Percentiles rank a stretch among this genome's conserved stretches.
Evolutionary conservation across 768 basidiomycete species (phyloP).

Genomic region (Tulasnella sp.): DNA sequence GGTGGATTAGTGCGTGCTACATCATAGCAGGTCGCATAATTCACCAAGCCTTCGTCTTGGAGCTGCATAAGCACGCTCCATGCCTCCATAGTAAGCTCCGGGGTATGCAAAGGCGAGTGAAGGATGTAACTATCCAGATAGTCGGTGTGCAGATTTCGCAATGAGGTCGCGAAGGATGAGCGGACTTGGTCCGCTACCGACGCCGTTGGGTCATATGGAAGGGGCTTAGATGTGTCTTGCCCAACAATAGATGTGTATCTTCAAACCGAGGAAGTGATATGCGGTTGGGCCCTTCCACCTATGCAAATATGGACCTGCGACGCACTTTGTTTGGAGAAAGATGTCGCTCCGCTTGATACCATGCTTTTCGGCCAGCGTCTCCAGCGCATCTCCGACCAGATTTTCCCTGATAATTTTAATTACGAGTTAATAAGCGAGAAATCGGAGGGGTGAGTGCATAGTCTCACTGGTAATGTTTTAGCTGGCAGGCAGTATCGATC

Average conservation of each 20-base stretch:
- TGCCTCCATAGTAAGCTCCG: slow-evolving; percentile 53
- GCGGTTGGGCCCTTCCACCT: neutral
- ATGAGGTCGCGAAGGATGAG: slow-evolving; percentile 51
- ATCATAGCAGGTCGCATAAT: too few species aligned
- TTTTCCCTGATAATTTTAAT: slow-evolving; percentile 47
- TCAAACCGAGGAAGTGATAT: neutral
- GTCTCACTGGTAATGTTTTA: slow-evolving; percentile 57
- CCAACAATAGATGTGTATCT: slow-evolving; percentile 68
- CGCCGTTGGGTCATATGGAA: slow-evolving; percentile 58
- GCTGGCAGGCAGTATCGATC: slow-evolving; percentile 64
- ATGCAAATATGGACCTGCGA: neutral
- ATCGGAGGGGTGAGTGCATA: too few species aligned
- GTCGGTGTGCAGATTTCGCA: slow-evolving; percentile 55
- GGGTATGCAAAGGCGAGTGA: slow-evolving; percentile 58
- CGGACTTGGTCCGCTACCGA: slow-evolving; percentile 49
- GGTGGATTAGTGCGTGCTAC: too few species aligned
- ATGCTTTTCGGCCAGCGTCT: slow-evolving; percentile 44
- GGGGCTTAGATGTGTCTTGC: slow-evolving; percentile 56
- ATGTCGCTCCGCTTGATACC: slow-evolving; percentile 57
- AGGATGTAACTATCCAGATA: slow-evolving; percentile 73
- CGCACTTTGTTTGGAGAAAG: slow-evolving; percentile 72
- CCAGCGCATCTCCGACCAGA: slow-evolving; percentile 65
- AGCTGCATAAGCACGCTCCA: slow-evolving; percentile 52
- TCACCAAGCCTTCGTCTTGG: slow-evolving; percentile 47
- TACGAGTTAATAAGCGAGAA: neutral